A percentile compares a stretch with the other conserved stretches of the same genome.
Conservation (phyloP, 1,284 basidiomycete species). For the Retiboletus fuscus region DNA sequence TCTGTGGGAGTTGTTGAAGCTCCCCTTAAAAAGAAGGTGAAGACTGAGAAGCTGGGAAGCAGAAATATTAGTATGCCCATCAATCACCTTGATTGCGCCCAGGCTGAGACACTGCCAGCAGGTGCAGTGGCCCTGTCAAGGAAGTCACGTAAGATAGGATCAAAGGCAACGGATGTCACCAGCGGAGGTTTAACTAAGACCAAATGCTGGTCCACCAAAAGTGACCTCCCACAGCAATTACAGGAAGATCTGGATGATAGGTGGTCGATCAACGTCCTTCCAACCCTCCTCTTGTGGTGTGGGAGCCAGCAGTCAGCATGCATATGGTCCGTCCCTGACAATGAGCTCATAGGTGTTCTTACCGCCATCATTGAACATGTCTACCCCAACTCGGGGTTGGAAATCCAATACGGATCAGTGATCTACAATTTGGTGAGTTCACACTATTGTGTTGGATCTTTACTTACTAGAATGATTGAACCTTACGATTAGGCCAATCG, state of each 20-base stretch:
- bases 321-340: not conserved
- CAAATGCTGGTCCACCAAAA: not conserved
- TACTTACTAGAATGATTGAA: too few species aligned
- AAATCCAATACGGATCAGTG: not conserved
- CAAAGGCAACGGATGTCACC: not conserved
- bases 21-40: constrained; percentile 1
- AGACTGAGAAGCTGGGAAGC: not conserved
- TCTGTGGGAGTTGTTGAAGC: not conserved
- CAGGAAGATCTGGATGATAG: not conserved
- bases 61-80: not conserved
- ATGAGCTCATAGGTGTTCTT: not conserved
- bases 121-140: too few species aligned
- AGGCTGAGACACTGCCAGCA: too few species aligned
- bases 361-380: not conserved
- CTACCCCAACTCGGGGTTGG: not conserved
- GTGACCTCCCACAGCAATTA: not conserved
- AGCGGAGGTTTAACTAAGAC: not conserved
- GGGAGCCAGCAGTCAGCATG: not conserved
- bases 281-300: constrained; percentile 4
- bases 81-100: too few species aligned
- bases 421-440: not conserved
- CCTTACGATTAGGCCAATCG: not conserved
- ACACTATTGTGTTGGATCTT: not conserved
- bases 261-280: not conserved
- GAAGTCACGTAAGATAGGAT: not conserved